Conservation (phyloP, 352 stramenopile genomes). For the Globisporangium takayamanum region DNA sequence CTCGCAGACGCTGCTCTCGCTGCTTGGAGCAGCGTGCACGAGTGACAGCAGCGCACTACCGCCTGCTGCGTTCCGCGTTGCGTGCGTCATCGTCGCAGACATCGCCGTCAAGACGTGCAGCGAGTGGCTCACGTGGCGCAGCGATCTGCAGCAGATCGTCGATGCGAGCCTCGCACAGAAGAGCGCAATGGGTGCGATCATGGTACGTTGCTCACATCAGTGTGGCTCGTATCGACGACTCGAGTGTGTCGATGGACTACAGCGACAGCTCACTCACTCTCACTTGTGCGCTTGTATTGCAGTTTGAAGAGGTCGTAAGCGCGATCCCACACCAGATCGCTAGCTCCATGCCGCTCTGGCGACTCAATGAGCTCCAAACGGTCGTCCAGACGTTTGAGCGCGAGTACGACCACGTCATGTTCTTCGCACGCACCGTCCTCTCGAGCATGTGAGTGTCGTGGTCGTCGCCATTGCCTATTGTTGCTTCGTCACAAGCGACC, state of each 20-base stretch:
- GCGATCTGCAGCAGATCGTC: constrained; percentile 38
- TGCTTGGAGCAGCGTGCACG: constrained; percentile 29
- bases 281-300: background rate
- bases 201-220: constrained; percentile 19
- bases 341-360: constrained; percentile 19
- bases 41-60: constrained; percentile 15
- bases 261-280: no score
- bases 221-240: background rate
- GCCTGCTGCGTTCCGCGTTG: constrained; percentile 25
- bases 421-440: constrained; percentile 31
- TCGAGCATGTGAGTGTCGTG: constrained; percentile 28
- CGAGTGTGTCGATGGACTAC: background rate
- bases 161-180: constrained; percentile 28
- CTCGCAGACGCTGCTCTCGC: constrained; percentile 37
- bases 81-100: constrained; percentile 39
- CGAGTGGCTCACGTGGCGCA: constrained; percentile 39
- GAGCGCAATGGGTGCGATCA: constrained; percentile 20
- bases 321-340: constrained; percentile 46
- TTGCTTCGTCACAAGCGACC: no score
- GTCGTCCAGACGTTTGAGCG: constrained; percentile 29
- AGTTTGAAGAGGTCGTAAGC: constrained; percentile 43
- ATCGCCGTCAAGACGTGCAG: constrained; percentile 41
- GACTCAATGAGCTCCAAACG: constrained; percentile 17
- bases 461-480: background rate
- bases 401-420: constrained; percentile 35